Percentiles rank a stretch among this genome's conserved stretches.
These are phyloP conservation scores for Populus nigra DNA, from an alignment of 345 rosid species.

Conservation along the genomic window DNA sequence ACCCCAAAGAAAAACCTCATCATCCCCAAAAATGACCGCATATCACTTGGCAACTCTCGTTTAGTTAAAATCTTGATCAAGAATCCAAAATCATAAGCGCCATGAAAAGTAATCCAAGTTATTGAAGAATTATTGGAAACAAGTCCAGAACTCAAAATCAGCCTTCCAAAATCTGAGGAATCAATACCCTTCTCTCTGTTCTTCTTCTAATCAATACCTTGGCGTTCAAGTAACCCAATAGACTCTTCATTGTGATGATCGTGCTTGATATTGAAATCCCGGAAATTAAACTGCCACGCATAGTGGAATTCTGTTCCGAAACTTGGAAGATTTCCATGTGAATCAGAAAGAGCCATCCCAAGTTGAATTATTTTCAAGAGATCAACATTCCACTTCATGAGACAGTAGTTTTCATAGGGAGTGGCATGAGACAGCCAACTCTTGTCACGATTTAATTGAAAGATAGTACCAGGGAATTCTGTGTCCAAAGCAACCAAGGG, in stretches of 20 bases:
- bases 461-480: conserved; percentile 15
- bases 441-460: neutral
- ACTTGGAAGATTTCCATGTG: neutral
- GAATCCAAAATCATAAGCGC: conserved; percentile 3
- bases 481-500: conserved; percentile 15
- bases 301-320: neutral
- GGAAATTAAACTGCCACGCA: conserved; percentile 6
- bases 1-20: neutral
- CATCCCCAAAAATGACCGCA: neutral
- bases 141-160: neutral
- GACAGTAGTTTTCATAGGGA: neutral
- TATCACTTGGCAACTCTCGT: neutral
- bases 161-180: neutral
- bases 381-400: conserved; percentile 9
- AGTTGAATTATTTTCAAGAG: neutral
- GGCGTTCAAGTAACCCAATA: neutral
- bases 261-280: neutral
- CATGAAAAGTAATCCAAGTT: neutral
- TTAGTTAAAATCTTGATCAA: neutral
- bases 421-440: neutral
- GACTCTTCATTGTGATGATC: neutral
- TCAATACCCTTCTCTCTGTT: neutral
- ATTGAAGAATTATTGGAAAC: neutral
- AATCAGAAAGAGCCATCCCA: neutral
- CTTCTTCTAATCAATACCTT: conserved; percentile 12